Conservation (phyloP, 1,284 basidiomycete genomes). For the Porodaedalea pini region DNA sequence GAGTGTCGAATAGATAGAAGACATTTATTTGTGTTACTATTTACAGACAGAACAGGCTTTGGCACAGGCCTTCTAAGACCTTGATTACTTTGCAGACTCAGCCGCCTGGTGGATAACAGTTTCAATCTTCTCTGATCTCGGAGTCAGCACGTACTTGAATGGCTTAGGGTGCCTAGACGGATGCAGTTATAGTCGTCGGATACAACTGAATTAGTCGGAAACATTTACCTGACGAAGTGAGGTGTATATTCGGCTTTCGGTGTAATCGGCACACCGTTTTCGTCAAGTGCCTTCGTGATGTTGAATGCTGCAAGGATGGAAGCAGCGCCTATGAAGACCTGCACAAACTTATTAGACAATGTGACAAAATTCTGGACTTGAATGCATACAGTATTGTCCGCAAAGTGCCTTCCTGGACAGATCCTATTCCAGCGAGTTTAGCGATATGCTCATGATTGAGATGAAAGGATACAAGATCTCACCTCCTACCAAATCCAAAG, state of each 20-base stretch:
- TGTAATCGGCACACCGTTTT: slow-evolving; percentile 5
- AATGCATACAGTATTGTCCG: not conserved
- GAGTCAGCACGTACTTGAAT: slow-evolving; percentile 16
- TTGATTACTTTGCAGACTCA: not conserved
- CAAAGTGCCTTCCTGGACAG: slow-evolving; percentile 17
- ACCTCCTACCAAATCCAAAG: slow-evolving; percentile 17
- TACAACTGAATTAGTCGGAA: too few relatives aligned
- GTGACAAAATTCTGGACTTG: too few relatives aligned
- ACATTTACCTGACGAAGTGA: not conserved
- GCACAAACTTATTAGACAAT: not conserved
- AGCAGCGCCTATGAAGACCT: slow-evolving; percentile 12
- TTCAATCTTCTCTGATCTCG: slow-evolving; percentile 1
- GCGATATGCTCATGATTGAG: too few relatives aligned
- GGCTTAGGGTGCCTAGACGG: slow-evolving; percentile 17
- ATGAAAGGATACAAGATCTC: too few relatives aligned
- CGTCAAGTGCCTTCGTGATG: slow-evolving; percentile 12
- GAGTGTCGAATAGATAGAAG: too few relatives aligned
- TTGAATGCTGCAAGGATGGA: slow-evolving; percentile 13
- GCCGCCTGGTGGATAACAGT: slow-evolving; percentile 1
- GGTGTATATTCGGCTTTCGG: slow-evolving; percentile 9
- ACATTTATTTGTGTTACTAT: too few relatives aligned
- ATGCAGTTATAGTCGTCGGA: too few relatives aligned
- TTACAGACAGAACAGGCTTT: too few relatives aligned
- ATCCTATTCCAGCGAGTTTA: slow-evolving; percentile 4
- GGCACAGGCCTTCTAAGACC: too few relatives aligned